A percentile compares a stretch with the other conserved stretches of the same genome.
Conservation (phyloP, 129 eudicot species). For the Deinandra increscens region DNA sequence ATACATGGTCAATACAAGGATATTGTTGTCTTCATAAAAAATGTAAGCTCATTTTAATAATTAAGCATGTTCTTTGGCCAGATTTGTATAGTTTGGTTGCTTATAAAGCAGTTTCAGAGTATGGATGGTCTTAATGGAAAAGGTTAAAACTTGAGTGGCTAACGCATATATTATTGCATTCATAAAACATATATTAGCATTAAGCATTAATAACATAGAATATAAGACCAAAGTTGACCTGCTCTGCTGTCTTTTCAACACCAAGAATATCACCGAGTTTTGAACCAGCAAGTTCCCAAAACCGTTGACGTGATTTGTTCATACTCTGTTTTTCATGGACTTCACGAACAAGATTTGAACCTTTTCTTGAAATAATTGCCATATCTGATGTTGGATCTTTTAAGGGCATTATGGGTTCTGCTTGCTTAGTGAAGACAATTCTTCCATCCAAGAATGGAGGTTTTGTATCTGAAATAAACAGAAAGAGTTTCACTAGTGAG, state of each 20-base stretch:
- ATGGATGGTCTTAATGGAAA: not conserved
- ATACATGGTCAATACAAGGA: not conserved
- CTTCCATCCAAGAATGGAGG: slow-evolving; percentile 78
- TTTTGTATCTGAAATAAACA: slow-evolving; percentile 53
- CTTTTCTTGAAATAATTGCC: slow-evolving; percentile 77
- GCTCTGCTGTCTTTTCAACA: slow-evolving; percentile 72
- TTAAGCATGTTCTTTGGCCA: not conserved
- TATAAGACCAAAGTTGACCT: slow-evolving; percentile 29
- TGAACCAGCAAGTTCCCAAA: slow-evolving; percentile 84
- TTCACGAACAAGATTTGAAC: slow-evolving; percentile 63
- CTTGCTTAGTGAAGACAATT: slow-evolving; percentile 71
- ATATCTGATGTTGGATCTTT: slow-evolving; percentile 77
- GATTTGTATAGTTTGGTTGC: not conserved
- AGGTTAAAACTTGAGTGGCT: not conserved
- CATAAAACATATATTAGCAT: slow-evolving; percentile 8
- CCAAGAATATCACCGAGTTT: slow-evolving; percentile 74
- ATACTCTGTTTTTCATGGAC: slow-evolving; percentile 65
- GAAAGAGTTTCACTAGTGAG: not conserved
- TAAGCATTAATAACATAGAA: slow-evolving; percentile 1
- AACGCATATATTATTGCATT: not conserved
- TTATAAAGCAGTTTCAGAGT: not conserved
- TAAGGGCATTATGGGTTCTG: slow-evolving; percentile 69
- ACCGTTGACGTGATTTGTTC: slow-evolving; percentile 74
- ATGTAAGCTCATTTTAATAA: not conserved
- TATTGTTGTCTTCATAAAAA: not conserved